Percentiles rank a stretch among this genome's conserved stretches.
These are phyloP conservation scores for Aureobasidium sp. DNA, from an alignment of 2,329 filamentous ascomycete genomes.

Conservation along the genomic window DNA sequence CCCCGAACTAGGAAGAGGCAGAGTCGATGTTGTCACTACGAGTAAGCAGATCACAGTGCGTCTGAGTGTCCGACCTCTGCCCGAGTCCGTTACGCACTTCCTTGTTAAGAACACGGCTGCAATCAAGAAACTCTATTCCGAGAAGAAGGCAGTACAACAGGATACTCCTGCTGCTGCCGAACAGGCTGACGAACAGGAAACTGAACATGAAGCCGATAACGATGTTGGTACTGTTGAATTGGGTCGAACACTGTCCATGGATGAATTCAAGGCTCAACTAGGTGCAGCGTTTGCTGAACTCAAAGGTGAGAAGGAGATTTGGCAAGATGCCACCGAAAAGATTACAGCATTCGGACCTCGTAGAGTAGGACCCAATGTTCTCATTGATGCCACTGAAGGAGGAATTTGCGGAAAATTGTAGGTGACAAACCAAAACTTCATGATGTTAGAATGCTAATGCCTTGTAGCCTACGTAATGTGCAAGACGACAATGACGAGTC, in stretches of 20 bases:
- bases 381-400: constrained; percentile 72
- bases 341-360: constrained; percentile 88
- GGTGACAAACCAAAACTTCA: constrained; percentile 20
- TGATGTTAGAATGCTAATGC: background rate
- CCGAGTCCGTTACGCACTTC: constrained; percentile 72
- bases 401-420: constrained; percentile 67
- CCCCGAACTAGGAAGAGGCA: constrained; percentile 77
- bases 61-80: constrained; percentile 70
- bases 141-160: constrained; percentile 47
- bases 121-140: constrained; percentile 70
- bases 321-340: constrained; percentile 67
- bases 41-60: constrained; percentile 79
- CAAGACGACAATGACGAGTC: constrained; percentile 20
- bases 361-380: constrained; percentile 75
- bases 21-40: constrained; percentile 63
- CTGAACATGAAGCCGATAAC: constrained; percentile 35
- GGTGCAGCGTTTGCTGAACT: constrained; percentile 58
- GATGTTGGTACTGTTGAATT: constrained; percentile 36
- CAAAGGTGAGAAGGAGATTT: constrained; percentile 66
- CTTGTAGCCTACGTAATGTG: constrained; percentile 16
- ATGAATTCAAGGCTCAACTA: constrained; percentile 71
- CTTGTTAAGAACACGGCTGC: constrained; percentile 69
- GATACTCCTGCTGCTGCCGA: constrained; percentile 30
- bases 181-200: constrained; percentile 25
- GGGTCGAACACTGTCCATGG: constrained; percentile 55